Evolutionary conservation across 2,329 filamentous ascomycete genomes (phyloP).

Genomic region (Eutypa lata): DNA sequence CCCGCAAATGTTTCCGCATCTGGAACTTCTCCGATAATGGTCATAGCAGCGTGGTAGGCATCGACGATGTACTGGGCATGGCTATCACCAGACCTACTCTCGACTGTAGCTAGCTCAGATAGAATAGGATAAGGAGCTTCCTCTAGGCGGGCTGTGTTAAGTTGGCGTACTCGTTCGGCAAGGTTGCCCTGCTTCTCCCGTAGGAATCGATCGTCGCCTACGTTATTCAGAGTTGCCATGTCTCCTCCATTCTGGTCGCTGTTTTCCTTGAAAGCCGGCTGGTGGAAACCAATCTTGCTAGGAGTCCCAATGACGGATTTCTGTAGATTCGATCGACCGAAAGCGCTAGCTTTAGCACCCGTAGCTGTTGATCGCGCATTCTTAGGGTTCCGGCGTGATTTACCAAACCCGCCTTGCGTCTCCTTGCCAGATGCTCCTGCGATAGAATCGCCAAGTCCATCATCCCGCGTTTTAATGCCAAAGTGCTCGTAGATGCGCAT

Average conservation of each 20-base stretch:
- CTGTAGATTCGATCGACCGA: constrained; percentile 65
- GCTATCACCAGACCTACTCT: constrained; percentile 65
- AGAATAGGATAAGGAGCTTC: constrained; percentile 70
- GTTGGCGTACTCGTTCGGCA: constrained; percentile 71
- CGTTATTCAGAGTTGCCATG: constrained; percentile 41
- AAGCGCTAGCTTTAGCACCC: constrained; percentile 52
- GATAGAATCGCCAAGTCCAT: constrained; percentile 30
- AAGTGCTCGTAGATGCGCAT: constrained; percentile 96
- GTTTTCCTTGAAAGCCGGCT: constrained; percentile 66
- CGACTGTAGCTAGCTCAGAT: constrained; percentile 71
- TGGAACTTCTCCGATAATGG: constrained; percentile 71
- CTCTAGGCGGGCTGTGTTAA: constrained; percentile 71
- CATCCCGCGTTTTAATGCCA: constrained; percentile 68
- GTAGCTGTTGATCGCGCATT: constrained; percentile 30
- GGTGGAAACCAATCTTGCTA: constrained; percentile 62
- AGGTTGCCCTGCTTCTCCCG: constrained; percentile 84
- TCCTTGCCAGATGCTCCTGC: constrained; percentile 39
- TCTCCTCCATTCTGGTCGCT: constrained; percentile 54
- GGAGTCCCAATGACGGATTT: constrained; percentile 86
- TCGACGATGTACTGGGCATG: constrained; percentile 74
- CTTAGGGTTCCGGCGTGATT: constrained; percentile 51
- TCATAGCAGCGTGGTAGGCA: constrained; percentile 77
- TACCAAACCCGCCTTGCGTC: constrained; percentile 56
- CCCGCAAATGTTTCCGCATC: constrained; percentile 57
- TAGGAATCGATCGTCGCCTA: constrained; percentile 67